Evolutionary conservation across 75 land plant species (phyloP).

Genomic region (Pseudotsuga menziesii): DNA sequence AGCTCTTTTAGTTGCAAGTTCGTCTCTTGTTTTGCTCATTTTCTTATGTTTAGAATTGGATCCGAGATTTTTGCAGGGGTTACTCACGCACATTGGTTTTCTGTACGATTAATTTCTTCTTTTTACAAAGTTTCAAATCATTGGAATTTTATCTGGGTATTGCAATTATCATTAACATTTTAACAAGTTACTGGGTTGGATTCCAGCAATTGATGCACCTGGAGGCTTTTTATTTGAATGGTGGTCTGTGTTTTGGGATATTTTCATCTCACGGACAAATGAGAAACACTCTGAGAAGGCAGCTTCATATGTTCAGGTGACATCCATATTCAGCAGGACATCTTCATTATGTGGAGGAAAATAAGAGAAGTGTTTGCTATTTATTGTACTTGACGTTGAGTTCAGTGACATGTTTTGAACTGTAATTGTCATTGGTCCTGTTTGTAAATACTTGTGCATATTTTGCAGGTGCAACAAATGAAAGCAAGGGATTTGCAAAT

Average conservation of each 20-base stretch:
- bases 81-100: too few species aligned
- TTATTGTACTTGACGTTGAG: neutral
- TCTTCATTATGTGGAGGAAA: neutral
- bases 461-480: conserved; percentile 26
- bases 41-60: too few species aligned
- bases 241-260: conserved; percentile 99
- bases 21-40: too few species aligned
- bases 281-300: conserved; percentile 98
- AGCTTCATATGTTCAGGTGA: conserved; percentile 68
- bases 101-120: too few species aligned
- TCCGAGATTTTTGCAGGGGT: too few species aligned
- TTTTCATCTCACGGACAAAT: conserved; percentile 94
- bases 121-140: too few species aligned
- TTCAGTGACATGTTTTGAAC: neutral
- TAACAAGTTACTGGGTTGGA: too few species aligned
- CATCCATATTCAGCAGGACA: too few species aligned
- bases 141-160: too few species aligned
- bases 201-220: conserved; percentile 93
- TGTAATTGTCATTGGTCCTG: neutral
- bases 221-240: conserved; percentile 98
- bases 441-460: neutral
- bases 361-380: neutral
- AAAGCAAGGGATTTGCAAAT: conserved; percentile 59
- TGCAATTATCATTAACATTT: too few species aligned
- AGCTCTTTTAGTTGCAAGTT: too few species aligned